Conservation (phyloP, 345 rosid genomes). For the Gossypium anomalum region DNA sequence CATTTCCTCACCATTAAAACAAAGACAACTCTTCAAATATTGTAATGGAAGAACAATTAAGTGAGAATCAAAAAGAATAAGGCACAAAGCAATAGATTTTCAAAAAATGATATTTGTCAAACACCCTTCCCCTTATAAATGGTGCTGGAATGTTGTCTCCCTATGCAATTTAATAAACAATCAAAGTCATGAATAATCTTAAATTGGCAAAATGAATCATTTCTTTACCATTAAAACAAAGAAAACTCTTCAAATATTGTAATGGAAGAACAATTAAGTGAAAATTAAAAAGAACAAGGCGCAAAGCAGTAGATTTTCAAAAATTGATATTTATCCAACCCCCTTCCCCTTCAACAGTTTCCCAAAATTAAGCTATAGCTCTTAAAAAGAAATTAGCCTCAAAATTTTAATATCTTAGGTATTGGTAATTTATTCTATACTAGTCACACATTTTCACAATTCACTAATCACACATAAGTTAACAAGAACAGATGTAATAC, state of each 20-base stretch:
- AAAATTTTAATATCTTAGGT: neutral
- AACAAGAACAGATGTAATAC: constrained; percentile 23
- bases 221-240: neutral
- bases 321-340: neutral
- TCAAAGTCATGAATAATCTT: constrained; percentile 11
- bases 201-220: neutral
- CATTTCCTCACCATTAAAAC: neutral
- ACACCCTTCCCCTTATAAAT: constrained; percentile 43
- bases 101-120: no score
- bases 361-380: neutral
- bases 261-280: neutral
- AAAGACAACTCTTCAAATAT: neutral
- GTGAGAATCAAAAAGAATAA: neutral
- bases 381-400: neutral
- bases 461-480: neutral
- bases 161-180: constrained; percentile 36
- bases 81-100: neutral
- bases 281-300: neutral
- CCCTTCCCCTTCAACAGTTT: neutral
- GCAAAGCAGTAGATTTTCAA: neutral
- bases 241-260: neutral
- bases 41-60: neutral
- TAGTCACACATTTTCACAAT: neutral
- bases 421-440: neutral
- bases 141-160: constrained; percentile 92